Base-by-base conservation (phyloP, 2,329 filamentous ascomycete genomes). In the Trichoderma harzianum region DNA sequence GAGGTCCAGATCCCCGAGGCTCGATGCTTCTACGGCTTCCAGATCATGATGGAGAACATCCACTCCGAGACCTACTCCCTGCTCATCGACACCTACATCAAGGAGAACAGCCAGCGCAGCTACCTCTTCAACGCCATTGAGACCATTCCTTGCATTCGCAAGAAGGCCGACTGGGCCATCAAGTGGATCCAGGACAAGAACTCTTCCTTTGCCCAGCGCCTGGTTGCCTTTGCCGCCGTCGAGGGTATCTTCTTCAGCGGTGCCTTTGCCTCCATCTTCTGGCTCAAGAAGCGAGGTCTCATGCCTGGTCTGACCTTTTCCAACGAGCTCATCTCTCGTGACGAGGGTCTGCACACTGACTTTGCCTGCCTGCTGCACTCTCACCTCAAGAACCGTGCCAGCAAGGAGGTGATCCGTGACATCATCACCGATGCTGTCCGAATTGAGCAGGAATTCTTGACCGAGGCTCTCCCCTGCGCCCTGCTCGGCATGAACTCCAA, bases 1-100 rank as follows among this genome's bases (percentile, higher is more conserved):
- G 96, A 99, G 85, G 95, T 99, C 34, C 96, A 99, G 86, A 91
- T 98, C 72, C 95, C 96, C 12, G 96, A 99, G 86, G 96, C 96
- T 75, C 94, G 96, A 79, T 99, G 96, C 91, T 99, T 99, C 89
- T 99, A 99, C 84, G 96, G 96, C 75, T 99, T 99, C 90, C 96
- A 99, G 87, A 98, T 98, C 87, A 99, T 99, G 96, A 98, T 99
- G 93, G 96, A 99, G 89, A 99, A 99, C 86, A 97, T 99, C 79
- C 96, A 99, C 89, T 98, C 96, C 18, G 96, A 99, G 87, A 99
- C 96, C 69, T 99, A 99, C 89, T 98, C 95, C 24, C 91, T 99
- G 43, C 91, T 99, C 81, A 99, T 99, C 82, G 96, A 99, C 83
- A 98, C 95, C 74, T 99, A 99, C 84, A 97, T 99, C 86, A 98